Evolutionary conservation across 345 rosid genomes (phyloP).

Genomic region (Raphanus sativus): DNA sequence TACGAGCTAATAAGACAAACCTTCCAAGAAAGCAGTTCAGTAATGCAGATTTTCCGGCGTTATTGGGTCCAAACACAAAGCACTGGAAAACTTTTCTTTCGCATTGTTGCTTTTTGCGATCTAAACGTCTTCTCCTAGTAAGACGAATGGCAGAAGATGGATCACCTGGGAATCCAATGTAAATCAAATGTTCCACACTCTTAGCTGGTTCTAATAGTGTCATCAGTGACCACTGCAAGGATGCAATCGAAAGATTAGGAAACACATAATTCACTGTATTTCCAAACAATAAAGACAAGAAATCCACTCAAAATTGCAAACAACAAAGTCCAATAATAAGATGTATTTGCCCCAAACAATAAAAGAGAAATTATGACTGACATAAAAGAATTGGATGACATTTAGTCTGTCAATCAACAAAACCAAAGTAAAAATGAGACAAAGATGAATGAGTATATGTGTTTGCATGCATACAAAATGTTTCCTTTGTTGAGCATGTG

Average conservation of each 20-base stretch:
- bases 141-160: constrained; percentile 62
- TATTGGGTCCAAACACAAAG: constrained; percentile 86
- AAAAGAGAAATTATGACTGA: background rate
- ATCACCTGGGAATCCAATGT: constrained; percentile 71
- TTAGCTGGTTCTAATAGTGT: constrained; percentile 76
- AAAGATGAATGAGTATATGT: constrained; percentile 2
- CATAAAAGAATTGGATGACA: background rate
- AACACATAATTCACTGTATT: background rate
- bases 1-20: constrained; percentile 37
- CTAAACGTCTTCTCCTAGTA: constrained; percentile 70
- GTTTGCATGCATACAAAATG: constrained; percentile 10
- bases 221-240: constrained; percentile 92
- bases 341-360: background rate
- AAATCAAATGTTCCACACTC: constrained; percentile 74
- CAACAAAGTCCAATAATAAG: background rate
- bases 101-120: constrained; percentile 86
- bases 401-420: background rate
- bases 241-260: constrained; percentile 4
- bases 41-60: constrained; percentile 82
- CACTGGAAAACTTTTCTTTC: constrained; percentile 89
- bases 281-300: background rate
- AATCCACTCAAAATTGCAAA: background rate
- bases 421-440: background rate
- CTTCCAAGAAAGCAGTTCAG: constrained; percentile 84
- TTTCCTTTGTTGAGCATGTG: constrained; percentile 16